These are phyloP conservation scores for Epichloe gansuensis DNA, from an alignment of 2,329 filamentous ascomycete species.

Conservation along the genomic window DNA sequence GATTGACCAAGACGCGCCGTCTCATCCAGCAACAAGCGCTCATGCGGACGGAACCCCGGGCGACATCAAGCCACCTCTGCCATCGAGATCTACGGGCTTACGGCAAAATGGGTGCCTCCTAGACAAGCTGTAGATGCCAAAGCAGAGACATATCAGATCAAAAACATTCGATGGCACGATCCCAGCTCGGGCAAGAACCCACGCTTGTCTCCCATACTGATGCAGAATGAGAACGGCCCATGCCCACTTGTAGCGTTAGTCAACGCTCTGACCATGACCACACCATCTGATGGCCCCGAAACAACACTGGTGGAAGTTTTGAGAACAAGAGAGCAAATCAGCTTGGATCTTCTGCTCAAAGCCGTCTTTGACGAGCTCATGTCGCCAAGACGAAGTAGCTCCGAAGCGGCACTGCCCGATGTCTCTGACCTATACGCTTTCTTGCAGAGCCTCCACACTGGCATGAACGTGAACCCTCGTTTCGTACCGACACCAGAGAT, in stretches of 20 bases:
- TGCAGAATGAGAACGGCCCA: constrained; percentile 89
- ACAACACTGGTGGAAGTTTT: constrained; percentile 70
- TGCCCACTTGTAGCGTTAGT: constrained; percentile 88
- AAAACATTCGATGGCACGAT: constrained; percentile 81
- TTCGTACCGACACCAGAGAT: constrained; percentile 53
- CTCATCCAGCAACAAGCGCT: constrained; percentile 8
- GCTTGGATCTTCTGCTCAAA: constrained; percentile 71
- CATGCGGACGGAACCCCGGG: constrained; percentile 6
- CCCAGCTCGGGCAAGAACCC: constrained; percentile 44
- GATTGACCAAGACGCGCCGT: constrained; percentile 30
- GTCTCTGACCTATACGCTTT: constrained; percentile 82
- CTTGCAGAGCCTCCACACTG: constrained; percentile 77
- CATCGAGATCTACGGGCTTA: constrained; percentile 21
- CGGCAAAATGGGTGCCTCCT: constrained; percentile 25
- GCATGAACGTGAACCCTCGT: constrained; percentile 95
- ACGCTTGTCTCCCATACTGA: constrained; percentile 71
- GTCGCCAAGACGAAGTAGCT: constrained; percentile 54
- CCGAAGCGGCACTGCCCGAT: constrained; percentile 61
- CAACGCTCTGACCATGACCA: constrained; percentile 80
- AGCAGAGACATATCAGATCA: constrained; percentile 80
- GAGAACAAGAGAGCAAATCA: constrained; percentile 73
- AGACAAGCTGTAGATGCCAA: constrained; percentile 32
- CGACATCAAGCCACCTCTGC: constrained; percentile 23
- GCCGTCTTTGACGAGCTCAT: constrained; percentile 90
- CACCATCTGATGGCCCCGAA: constrained; percentile 46